Base-by-base conservation (phyloP, 441 rosid genomes). In the Bocquillonia castaneifolia region DNA sequence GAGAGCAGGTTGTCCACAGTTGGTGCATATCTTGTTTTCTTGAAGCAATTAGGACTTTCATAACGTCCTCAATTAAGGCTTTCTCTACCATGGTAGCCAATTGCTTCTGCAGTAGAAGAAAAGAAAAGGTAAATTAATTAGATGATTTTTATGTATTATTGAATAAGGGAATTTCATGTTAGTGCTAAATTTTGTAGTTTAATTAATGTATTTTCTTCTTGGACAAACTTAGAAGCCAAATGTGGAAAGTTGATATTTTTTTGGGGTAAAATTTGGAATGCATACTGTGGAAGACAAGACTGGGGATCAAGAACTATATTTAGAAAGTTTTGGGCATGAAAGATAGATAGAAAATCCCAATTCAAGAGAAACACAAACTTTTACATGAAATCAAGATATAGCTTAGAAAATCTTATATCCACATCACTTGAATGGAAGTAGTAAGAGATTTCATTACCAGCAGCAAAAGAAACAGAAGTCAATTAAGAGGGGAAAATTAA, bases 11-110 rank as follows among this genome's bases (percentile, higher is more conserved):
- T 1, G 91, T 83, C 98, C 99, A 94, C 39, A 94, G 79, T 62
- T 90, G 98, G 57, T 90, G 96, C 97, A 91, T 90, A 63, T 90
- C 99, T 84, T 92, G 99, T 72, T 87, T 94, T 74, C 97, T 84
- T 58, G 99, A 94, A 40, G 99, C 98, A 74, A 90, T 83, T 5
- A 94, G 75, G 4, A 94, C 99, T 74, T 90, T 94, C 98, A 94
- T 90, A 18, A 94, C 97, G 76, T 94, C 99, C 74, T 94, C 99
- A 53, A 92, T 92, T 22, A 97, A 87, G 13, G 98, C 96, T 79
- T 94, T 94, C 74, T 92, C 98, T 42, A 94, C 99, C 97, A 88
- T 92, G 77, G 80, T 80, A 25, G 89, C 92, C 76, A 94, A 78
- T 82, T 94, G 99, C 78, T 92, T 90, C 99, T 94, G 87, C 65